These are phyloP conservation scores for Senna tora DNA, from an alignment of 306 rosid genomes.

Conservation along the genomic window DNA sequence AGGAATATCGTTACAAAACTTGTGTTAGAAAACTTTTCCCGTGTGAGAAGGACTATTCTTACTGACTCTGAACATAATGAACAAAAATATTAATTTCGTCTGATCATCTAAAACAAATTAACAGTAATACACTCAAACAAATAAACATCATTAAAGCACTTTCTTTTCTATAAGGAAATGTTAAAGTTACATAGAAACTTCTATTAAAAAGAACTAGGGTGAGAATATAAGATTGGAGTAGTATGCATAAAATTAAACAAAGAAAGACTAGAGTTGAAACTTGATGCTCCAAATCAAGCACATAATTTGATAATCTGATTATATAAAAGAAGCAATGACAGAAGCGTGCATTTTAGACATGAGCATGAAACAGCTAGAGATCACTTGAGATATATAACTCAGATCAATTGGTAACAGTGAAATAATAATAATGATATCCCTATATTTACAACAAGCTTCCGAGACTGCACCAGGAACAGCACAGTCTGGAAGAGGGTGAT, in stretches of 20 bases:
- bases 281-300: constrained; percentile 25
- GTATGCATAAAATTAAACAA: constrained; percentile 16
- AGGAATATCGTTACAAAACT: too few species aligned
- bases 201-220: too few species aligned
- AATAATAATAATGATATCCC: constrained; percentile 56
- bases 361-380: constrained; percentile 54
- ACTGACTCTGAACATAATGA: too few species aligned
- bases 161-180: neutral
- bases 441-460: constrained; percentile 63
- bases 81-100: too few species aligned
- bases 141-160: neutral
- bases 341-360: constrained; percentile 6
- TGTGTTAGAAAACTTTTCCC: neutral
- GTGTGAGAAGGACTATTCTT: too few species aligned
- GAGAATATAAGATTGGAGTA: neutral
- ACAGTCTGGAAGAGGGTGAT: constrained; percentile 44
- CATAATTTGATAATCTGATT: neutral
- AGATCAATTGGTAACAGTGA: constrained; percentile 51
- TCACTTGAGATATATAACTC: constrained; percentile 52
- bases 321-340: constrained; percentile 6
- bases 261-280: constrained; percentile 9
- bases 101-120: too few species aligned
- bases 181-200: neutral
- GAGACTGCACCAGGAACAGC: constrained; percentile 44
- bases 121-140: neutral